phyloP scores from a whole-genome alignment of 2,329 filamentous ascomycete species.

The Sordariomycetes sp. region DNA sequence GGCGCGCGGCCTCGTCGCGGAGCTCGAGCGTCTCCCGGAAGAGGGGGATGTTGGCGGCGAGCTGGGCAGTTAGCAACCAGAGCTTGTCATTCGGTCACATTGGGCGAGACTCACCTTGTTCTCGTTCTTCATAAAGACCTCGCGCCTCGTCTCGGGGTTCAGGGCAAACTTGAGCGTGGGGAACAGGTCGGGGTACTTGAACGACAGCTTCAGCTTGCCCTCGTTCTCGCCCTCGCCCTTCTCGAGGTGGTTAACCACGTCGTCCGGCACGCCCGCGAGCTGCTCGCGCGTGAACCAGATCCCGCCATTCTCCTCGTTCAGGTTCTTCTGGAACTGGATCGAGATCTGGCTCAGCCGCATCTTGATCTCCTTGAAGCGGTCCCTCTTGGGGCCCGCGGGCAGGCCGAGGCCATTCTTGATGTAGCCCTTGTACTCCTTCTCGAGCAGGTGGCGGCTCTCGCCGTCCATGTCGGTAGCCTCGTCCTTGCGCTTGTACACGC shows the following conservation, averaged over 20 bases:
- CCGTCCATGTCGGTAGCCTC: slow-evolving; percentile 44
- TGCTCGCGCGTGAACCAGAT: slow-evolving; percentile 66
- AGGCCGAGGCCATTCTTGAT: slow-evolving; percentile 64
- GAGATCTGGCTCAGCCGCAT: slow-evolving; percentile 61
- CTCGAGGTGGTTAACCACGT: slow-evolving; percentile 53
- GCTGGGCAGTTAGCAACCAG: slow-evolving; percentile 18
- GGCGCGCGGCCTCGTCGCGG: slow-evolving; percentile 63
- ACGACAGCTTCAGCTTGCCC: slow-evolving; percentile 61
- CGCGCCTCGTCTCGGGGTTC: slow-evolving; percentile 53
- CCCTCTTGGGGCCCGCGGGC: slow-evolving; percentile 54
- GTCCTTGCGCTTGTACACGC: slow-evolving; percentile 37
- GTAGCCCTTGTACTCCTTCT: slow-evolving; percentile 67
- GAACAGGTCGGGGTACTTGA: slow-evolving; percentile 76
- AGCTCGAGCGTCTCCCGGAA: slow-evolving; percentile 65
- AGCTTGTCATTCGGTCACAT: neutral
- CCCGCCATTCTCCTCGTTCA: slow-evolving; percentile 73
- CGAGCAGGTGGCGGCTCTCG: slow-evolving; percentile 58
- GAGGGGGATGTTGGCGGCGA: slow-evolving; percentile 56
- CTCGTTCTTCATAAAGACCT: slow-evolving; percentile 61
- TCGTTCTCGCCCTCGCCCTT: slow-evolving; percentile 62
- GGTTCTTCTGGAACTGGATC: slow-evolving; percentile 65
- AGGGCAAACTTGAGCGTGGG: slow-evolving; percentile 66
- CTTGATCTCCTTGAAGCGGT: slow-evolving; percentile 79
- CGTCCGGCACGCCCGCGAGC: slow-evolving; percentile 60
- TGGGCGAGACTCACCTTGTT: slow-evolving; percentile 45